Base-by-base conservation (phyloP, 148 eudicot species). In the Rhododendron molle region DNA sequence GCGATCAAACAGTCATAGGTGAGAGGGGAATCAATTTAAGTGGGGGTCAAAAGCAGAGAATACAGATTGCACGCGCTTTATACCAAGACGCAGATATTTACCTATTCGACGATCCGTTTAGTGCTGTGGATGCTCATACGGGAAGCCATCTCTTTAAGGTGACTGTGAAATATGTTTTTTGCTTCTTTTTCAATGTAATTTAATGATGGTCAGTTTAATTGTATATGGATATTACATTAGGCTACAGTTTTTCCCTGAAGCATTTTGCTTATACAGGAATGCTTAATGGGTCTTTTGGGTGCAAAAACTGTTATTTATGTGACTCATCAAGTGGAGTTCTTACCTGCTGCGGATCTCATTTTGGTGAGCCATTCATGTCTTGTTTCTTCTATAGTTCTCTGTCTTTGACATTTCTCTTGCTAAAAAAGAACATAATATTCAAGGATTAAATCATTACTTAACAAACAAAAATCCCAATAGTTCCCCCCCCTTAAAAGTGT, bases 11-110 rank as follows among this genome's bases (percentile, higher is more conserved):
- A 0, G 83, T 89, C 12, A 91, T 91, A 80, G 95, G 95, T 7
- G 95, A 93, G 78, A 89, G 95, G 86, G 95, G 95, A n/a, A 93
- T 90, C n/a, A 93, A 93, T 85, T 80, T 93, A 88, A 93, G 95
- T 76, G 93, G 95, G 15, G 95, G 95, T 14, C 94, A 92, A 87
- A 92, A 91, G 88, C 94, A 92, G 82, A 89, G 94, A 83, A 89
- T 92, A 79, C 94, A 93, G 83, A 87, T 93, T 52, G 93, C 95
- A 4, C 91, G 93, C 6, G 95, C 93, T 44, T 47, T 91, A 43
- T 93, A 93, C 78, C 91, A 90, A 47, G 91, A 93, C 54, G 92
- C 91, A 23, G 93, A 93, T 60, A 89, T 89, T 44, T 93, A 93
- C 87, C 83, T 93, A 44, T 90, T 93, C 43, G 95, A 93, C 79